Conservation (phyloP, 176 grass and related monocot species). For the Eremochloa ophiuroides region DNA sequence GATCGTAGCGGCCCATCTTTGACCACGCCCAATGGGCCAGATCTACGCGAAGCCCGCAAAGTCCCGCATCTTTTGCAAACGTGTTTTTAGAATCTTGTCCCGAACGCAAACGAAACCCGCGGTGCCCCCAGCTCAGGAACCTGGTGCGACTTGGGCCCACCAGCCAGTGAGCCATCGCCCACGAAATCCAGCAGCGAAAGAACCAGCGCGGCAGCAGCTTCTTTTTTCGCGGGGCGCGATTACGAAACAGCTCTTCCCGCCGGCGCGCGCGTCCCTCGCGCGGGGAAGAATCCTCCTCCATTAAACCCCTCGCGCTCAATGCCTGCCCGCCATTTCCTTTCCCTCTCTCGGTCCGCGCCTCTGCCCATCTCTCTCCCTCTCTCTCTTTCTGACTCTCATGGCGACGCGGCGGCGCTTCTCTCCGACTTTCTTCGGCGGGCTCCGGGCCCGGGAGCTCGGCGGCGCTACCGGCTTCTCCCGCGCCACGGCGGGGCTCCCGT, state of each 20-base stretch:
- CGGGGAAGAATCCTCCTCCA: slow-evolving; percentile 21
- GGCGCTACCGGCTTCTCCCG: slow-evolving; percentile 20
- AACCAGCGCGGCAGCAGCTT: not conserved
- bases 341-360: not conserved
- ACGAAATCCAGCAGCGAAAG: not conserved
- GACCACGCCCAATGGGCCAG: not conserved
- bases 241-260: slow-evolving; percentile 53
- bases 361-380: not conserved
- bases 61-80: no score
- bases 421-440: slow-evolving; percentile 67
- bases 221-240: slow-evolving; percentile 23
- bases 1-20: not conserved
- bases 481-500: slow-evolving; percentile 27
- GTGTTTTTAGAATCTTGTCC: no score
- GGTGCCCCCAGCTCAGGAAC: not conserved
- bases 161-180: not conserved
- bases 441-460: slow-evolving; percentile 57
- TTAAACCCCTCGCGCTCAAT: slow-evolving; percentile 25
- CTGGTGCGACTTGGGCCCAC: not conserved
- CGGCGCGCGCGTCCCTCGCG: slow-evolving; percentile 25
- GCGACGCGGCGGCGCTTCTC: slow-evolving; percentile 31
- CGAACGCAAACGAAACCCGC: not conserved
- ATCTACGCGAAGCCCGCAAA: not conserved
- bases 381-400: slow-evolving; percentile 33
- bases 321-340: not conserved